Percentiles rank a stretch among this genome's conserved stretches.
Evolutionary conservation across 495 filamentous ascomycete genomes (phyloP).

Genomic region (Xylaria nigripes): DNA sequence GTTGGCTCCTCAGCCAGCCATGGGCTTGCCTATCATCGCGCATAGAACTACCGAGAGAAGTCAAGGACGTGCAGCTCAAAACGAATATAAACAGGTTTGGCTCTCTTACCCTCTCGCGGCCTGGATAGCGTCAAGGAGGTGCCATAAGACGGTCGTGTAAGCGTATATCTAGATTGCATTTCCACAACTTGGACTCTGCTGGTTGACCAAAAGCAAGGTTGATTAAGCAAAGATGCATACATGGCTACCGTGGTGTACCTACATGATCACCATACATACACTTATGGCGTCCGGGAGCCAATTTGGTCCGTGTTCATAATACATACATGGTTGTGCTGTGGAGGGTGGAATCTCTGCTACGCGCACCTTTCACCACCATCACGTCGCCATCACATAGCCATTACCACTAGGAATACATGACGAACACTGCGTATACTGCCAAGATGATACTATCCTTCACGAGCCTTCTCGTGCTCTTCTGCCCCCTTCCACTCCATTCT

Average conservation of each 20-base stretch:
- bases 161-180: background rate
- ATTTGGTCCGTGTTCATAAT: background rate
- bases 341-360: background rate
- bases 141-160: background rate
- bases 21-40: background rate
- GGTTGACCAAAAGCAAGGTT: constrained; percentile 4
- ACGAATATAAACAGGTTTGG: background rate
- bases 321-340: background rate
- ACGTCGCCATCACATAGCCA: constrained; percentile 1
- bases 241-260: background rate
- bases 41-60: background rate
- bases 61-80: background rate
- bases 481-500: background rate
- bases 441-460: background rate
- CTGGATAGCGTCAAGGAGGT: background rate
- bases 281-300: background rate
- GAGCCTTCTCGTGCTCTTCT: background rate
- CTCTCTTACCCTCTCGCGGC: background rate
- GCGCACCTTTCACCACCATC: constrained; percentile 3
- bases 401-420: constrained; percentile 5
- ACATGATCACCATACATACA: constrained; percentile 4
- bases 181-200: background rate
- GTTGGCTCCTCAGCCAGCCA: background rate
- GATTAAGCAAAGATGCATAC: background rate
- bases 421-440: background rate